phyloP scores from a whole-genome alignment of 306 rosid genomes.

The Vicia faba region DNA sequence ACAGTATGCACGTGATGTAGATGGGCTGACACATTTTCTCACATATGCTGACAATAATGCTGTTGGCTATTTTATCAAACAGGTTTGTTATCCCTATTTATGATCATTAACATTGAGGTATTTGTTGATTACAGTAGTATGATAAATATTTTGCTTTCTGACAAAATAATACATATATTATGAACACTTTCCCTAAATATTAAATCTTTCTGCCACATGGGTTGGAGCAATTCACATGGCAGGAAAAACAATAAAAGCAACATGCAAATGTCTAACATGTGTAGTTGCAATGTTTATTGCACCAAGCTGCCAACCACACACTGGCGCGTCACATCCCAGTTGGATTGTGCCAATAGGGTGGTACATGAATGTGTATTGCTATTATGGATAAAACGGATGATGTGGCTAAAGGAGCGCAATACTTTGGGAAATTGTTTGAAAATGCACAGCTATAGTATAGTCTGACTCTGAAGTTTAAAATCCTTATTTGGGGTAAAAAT shows the following conservation, averaged over 20 bases:
- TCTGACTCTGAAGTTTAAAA: neutral
- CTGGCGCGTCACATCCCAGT: constrained; percentile 11
- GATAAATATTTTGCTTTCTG: constrained; percentile 27
- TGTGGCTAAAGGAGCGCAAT: constrained; percentile 28
- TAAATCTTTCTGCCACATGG: constrained; percentile 17
- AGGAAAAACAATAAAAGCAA: constrained; percentile 1
- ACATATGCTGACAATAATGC: constrained; percentile 99
- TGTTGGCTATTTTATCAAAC: constrained; percentile 95
- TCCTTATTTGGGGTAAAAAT: constrained; percentile 3
- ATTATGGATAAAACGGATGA: constrained; percentile 5
- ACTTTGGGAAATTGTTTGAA: constrained; percentile 24
- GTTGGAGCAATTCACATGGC: neutral
- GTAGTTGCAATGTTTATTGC: constrained; percentile 11
- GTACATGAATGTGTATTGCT: constrained; percentile 14
- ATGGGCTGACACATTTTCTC: constrained; percentile 96
- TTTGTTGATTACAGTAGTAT: constrained; percentile 8
- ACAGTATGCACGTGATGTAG: constrained; percentile 85
- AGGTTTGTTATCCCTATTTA: constrained; percentile 56
- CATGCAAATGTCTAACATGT: constrained; percentile 17
- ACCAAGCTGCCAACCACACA: constrained; percentile 11
- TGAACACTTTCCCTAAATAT: constrained; percentile 1
- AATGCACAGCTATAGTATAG: neutral
- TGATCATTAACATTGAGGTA: constrained; percentile 18
- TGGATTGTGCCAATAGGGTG: constrained; percentile 26
- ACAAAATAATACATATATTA: neutral